Evolutionary conservation across 78 protist genomes (phyloP), one percentile per base, ranked within the genome.

Genomic region (Trichosphaerium sp.): DNA sequence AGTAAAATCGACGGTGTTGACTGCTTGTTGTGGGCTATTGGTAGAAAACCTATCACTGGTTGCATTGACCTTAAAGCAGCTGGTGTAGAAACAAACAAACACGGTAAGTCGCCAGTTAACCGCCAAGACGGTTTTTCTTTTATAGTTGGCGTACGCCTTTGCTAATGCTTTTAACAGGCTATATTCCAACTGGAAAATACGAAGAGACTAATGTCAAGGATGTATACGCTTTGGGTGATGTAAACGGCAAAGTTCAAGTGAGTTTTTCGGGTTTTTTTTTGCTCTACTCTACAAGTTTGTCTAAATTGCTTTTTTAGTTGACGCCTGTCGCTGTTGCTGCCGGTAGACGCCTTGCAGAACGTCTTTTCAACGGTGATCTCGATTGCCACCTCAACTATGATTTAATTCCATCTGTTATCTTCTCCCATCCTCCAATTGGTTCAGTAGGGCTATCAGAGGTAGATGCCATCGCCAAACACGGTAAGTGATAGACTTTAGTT

Each of bases 311-410:
- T 59, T 59, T 14, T 31, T 2, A 4, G 11, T 56, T 81, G 38
- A 76, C 95, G 12, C 91, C 91, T 3, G 96, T 91, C 6, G 96
- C 96, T 25, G 85, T 91, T n/a, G 88, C 89, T 29, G 92, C 91
- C 11, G 96, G 93, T 38, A 69, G 92, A 15, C 65, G 81, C 25
- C 79, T 87, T 1, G 76, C 87, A 15, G 87, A 75, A 43, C 85
- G 93, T 18, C 55, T 88, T 11, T 91, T 80, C 32, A 73, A 66
- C 71, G 80, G 78, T 41, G 32, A 76, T 12, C 11, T 52, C 2
- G 56, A 41, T 21, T 48, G 57, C 31, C 57, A 78, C 37, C 71
- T 84, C 18, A 82, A 82, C 60, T 88, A 85, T 76, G 74, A 63
- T 28, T 44, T 51, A 64, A 58, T 91, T 56, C 67, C 93, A 6